Base-by-base conservation (phyloP, 1,139 yeast species). In the Maudiozyma humilis region DNA sequence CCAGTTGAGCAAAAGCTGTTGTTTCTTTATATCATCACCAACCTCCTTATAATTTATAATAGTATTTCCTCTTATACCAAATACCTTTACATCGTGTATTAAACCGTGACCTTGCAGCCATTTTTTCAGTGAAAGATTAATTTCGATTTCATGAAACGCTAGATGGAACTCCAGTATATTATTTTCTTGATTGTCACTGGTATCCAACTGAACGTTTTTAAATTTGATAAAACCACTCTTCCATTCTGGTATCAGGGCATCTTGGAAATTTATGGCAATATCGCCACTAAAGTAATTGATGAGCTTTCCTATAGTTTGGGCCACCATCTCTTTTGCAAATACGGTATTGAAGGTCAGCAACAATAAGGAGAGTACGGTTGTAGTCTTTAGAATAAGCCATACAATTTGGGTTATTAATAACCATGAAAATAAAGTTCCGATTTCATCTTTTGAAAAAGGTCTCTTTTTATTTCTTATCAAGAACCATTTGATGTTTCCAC, bases 31-130 rank as follows among this genome's bases (percentile, higher is more conserved):
- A 16, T 27, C 29, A 14, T 38, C 30, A 10, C 17, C 29, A 12
- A 35, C 19, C 3, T 36, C 33, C 16, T 36, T 37, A 20, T 42
- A 34, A 27, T 42, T 41, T 3, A 46, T 42, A 57, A 27, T 46
- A 16, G 78, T 62, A 23, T 69, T 67, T 3, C 88, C 89, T 29
- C 67, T 68, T 59, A 81, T 67, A 0, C 91, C 91, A 43, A 67
- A 72, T 1, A 82, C 66, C 45, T 80, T 82, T 38, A 82, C 63
- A 50, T 78, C 79, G 43, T 79, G 68, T 35, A 82, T 73, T 27
- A 83, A 63, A 0, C 93, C 93, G 40, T 73, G 71, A 0, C 87
- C 82, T 47, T 75, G 75, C 41, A 78, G 70, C 89, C 89, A 82
- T 59, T 82, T 82, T 38, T 71, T 70, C 49, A 82, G 75, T 1